phyloP scores from a whole-genome alignment of 225 moss, liverwort and hornwort species.

The Neckera pumila region DNA sequence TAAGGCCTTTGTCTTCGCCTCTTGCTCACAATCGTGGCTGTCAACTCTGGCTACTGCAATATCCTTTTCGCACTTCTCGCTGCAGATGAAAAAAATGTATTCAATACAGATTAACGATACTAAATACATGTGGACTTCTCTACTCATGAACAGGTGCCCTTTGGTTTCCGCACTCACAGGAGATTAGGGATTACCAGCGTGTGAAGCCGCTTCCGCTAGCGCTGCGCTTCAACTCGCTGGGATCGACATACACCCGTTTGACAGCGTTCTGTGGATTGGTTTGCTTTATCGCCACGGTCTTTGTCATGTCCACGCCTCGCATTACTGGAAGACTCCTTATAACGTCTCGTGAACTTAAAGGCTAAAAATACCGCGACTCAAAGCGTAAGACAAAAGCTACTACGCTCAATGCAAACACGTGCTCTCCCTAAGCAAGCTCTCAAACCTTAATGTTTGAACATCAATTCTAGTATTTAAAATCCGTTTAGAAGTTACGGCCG shows the following conservation, averaged over 20 bases:
- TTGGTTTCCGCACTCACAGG: background rate
- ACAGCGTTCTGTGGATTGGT: slow-evolving; percentile 30
- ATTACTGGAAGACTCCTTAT: background rate
- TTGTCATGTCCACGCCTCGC: slow-evolving; percentile 38
- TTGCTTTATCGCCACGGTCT: slow-evolving; percentile 22
- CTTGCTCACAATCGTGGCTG: slow-evolving; percentile 41
- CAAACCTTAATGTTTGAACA: background rate
- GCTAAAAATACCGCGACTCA: slow-evolving; percentile 12
- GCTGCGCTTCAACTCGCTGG: slow-evolving; percentile 43
- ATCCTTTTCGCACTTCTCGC: slow-evolving; percentile 32
- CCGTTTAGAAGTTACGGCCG: background rate
- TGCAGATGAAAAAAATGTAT: background rate
- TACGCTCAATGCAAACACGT: background rate
- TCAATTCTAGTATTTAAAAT: background rate
- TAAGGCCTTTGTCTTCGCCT: slow-evolving; percentile 26
- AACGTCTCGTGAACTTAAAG: slow-evolving; percentile 1
- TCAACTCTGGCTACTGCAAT: slow-evolving; percentile 33
- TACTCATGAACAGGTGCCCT: background rate
- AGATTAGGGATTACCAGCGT: slow-evolving; percentile 35
- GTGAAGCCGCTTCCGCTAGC: slow-evolving; percentile 39
- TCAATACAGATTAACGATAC: background rate
- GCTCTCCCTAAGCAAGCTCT: background rate
- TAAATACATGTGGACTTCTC: background rate
- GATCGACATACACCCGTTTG: slow-evolving; percentile 45
- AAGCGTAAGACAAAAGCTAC: background rate